A percentile compares a stretch with the other conserved stretches of the same genome.
phyloP scores from a whole-genome alignment of 129 eudicot genomes.

The Helichrysum umbraculigerum region DNA sequence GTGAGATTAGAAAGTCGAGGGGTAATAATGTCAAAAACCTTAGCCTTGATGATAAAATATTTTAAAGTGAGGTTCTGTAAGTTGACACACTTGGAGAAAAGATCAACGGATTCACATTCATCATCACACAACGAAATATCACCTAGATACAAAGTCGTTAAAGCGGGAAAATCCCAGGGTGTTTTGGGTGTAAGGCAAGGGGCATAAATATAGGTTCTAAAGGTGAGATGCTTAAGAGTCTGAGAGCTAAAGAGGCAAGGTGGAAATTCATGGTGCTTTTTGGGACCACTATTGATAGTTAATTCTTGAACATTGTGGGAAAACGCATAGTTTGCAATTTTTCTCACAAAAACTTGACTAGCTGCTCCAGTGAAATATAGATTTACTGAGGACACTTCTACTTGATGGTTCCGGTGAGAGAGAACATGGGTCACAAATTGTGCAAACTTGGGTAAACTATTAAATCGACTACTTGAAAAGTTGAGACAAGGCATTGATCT shows the following conservation, averaged over 20 bases:
- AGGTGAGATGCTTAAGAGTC: conserved; percentile 12
- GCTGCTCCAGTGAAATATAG: conserved; percentile 15
- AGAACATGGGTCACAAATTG: conserved; percentile 23
- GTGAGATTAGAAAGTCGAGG: conserved; percentile 18
- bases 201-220: neutral
- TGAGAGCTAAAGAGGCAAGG: conserved; percentile 25
- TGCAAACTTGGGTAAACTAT: neutral
- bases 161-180: conserved; percentile 25
- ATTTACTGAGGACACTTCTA: conserved; percentile 11
- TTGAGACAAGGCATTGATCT: conserved; percentile 23
- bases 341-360: conserved; percentile 1
- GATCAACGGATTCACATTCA: neutral
- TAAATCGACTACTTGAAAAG: neutral
- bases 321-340: conserved; percentile 22
- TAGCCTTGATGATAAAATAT: neutral
- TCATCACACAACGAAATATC: conserved; percentile 4
- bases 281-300: neutral
- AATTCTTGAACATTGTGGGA: conserved; percentile 28
- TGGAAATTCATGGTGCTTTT: neutral
- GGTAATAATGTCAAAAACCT: conserved; percentile 16
- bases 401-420: conserved; percentile 3
- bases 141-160: conserved; percentile 15
- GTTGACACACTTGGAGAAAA: conserved; percentile 27
- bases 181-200: conserved; percentile 7
- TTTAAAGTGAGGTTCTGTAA: conserved; percentile 19